A percentile compares a stretch with the other conserved stretches of the same genome.
Evolutionary conservation across 768 basidiomycete genomes (phyloP).

Genomic region (Chalciporus pseudorubinellus): DNA sequence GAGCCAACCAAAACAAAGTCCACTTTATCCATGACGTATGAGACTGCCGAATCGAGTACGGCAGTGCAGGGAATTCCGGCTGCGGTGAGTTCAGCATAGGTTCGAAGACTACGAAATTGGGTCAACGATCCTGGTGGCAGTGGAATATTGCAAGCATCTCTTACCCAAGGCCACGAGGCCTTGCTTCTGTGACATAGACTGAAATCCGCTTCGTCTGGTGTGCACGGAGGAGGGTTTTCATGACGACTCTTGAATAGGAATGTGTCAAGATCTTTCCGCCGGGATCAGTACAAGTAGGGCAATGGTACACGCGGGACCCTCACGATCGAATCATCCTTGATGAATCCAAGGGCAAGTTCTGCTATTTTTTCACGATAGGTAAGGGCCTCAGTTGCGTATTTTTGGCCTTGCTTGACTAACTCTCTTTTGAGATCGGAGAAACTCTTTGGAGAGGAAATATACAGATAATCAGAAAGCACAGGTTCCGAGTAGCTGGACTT

Average conservation of each 20-base stretch:
- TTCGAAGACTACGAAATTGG: conserved; percentile 64
- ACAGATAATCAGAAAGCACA: not conserved
- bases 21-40: conserved; percentile 95
- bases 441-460: conserved; percentile 49
- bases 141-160: conserved; percentile 25
- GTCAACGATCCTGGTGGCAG: conserved; percentile 3
- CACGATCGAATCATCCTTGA: conserved; percentile 92
- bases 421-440: conserved; percentile 82
- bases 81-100: conserved; percentile 80
- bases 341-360: conserved; percentile 83
- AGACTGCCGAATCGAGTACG: conserved; percentile 93
- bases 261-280: conserved; percentile 84
- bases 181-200: conserved; percentile 96
- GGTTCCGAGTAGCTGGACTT: conserved; percentile 32
- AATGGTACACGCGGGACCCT: conserved; percentile 27
- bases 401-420: conserved; percentile 76
- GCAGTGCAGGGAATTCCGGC: conserved; percentile 95
- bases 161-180: conserved; percentile 85
- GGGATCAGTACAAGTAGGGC: conserved; percentile 13
- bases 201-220: conserved; percentile 91
- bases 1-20: conserved; percentile 96
- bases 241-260: conserved; percentile 94
- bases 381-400: conserved; percentile 74
- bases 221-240: conserved; percentile 87
- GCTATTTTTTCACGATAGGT: conserved; percentile 90